These are phyloP conservation scores for Aspergillus sp. DNA, from an alignment of 2,329 filamentous ascomycete species.

Conservation along the genomic window DNA sequence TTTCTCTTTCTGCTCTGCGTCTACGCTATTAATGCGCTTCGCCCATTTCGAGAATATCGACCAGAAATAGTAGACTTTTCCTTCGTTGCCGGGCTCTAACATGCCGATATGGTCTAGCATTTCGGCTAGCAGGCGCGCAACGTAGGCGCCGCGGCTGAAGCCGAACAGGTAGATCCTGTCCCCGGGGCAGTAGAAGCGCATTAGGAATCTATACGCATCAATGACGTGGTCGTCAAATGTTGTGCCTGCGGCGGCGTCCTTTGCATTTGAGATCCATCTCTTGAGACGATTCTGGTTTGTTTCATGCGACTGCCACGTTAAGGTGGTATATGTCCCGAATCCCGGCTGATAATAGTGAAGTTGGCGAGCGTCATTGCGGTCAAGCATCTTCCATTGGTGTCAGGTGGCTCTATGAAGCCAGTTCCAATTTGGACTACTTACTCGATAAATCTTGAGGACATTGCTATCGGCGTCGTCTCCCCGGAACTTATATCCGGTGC, in stretches of 20 bases:
- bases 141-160: constrained; percentile 68
- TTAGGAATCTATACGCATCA: constrained; percentile 71
- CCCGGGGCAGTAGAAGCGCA: constrained; percentile 57
- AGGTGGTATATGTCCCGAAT: background rate
- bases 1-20: background rate
- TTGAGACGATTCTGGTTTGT: background rate
- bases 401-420: background rate
- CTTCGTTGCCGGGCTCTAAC: constrained; percentile 72
- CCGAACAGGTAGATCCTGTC: constrained; percentile 64
- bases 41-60: constrained; percentile 62
- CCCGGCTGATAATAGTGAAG: constrained; percentile 1
- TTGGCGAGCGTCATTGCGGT: constrained; percentile 1
- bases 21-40: constrained; percentile 1
- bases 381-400: constrained; percentile 2
- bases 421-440: background rate
- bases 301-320: background rate
- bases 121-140: constrained; percentile 68
- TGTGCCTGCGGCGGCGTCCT: constrained; percentile 58
- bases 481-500: constrained; percentile 30
- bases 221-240: constrained; percentile 76
- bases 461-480: constrained; percentile 30
- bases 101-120: constrained; percentile 77
- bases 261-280: background rate
- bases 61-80: constrained; percentile 77
- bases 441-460: constrained; percentile 30